Evolutionary conservation across 2,329 filamentous ascomycete genomes (phyloP).

Genomic region (Hymenoscyphus repandus): DNA sequence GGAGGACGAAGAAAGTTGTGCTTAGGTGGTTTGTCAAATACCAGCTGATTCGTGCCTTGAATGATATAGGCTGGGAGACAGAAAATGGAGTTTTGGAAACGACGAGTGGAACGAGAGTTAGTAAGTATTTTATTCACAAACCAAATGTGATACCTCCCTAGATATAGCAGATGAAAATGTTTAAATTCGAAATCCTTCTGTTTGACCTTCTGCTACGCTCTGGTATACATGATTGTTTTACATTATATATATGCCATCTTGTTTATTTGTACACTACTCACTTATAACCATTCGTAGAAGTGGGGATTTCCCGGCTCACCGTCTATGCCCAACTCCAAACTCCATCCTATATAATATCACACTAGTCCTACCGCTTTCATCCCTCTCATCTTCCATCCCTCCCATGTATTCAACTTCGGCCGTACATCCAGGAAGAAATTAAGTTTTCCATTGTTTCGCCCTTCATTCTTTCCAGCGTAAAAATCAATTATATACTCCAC

Average conservation of each 20-base stretch:
- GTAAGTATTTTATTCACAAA: background rate
- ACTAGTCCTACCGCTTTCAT: conserved; percentile 45
- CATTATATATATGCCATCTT: background rate
- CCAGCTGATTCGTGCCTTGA: conserved; percentile 33
- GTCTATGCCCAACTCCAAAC: background rate
- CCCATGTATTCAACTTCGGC: conserved; percentile 63
- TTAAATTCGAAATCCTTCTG: no score
- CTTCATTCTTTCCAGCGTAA: conserved; percentile 63
- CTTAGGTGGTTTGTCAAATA: background rate
- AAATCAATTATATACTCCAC: conserved; percentile 98
- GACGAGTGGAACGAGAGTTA: conserved; percentile 41
- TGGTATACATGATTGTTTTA: no score
- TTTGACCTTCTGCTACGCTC: background rate
- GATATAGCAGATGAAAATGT: no score
- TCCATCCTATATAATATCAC: conserved; percentile 26
- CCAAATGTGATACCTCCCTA: background rate
- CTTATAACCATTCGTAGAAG: conserved; percentile 9
- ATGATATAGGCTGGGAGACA: conserved; percentile 59
- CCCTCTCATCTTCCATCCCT: conserved; percentile 62
- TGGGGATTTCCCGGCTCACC: conserved; percentile 7
- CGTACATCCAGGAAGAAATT: conserved; percentile 66
- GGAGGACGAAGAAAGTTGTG: conserved; percentile 1
- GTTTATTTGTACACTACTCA: background rate
- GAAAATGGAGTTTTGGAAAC: conserved; percentile 62
- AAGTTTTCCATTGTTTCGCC: conserved; percentile 37